phyloP scores from a whole-genome alignment of 2,329 filamentous ascomycete genomes.

The Paramyrothecium sp. region DNA sequence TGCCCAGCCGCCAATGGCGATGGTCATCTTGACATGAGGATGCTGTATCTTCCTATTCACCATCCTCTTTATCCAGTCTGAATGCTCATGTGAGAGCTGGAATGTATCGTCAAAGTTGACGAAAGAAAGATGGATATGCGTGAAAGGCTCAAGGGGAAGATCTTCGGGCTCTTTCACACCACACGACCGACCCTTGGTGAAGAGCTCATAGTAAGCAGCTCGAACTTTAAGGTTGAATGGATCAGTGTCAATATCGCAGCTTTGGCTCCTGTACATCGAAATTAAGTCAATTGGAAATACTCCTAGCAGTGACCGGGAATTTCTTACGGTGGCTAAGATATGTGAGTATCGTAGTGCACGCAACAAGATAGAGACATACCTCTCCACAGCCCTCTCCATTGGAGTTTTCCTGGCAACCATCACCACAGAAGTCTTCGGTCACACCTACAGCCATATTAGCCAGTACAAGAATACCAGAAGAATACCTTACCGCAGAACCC shows the following conservation, averaged over 20 bases:
- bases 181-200: conserved; percentile 1
- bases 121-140: conserved; percentile 7
- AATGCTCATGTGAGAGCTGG: background rate
- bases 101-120: conserved; percentile 2
- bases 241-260: conserved; percentile 2
- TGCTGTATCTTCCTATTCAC: conserved; percentile 1
- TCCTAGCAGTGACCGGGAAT: background rate
- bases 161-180: conserved; percentile 6
- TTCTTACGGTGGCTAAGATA: background rate
- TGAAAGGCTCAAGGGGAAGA: conserved; percentile 2
- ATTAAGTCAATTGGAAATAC: background rate
- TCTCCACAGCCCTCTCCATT: conserved; percentile 3
- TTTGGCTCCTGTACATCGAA: background rate
- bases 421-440: conserved; percentile 17
- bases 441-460: background rate
- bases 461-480: too few relatives aligned
- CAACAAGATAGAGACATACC: too few relatives aligned
- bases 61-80: conserved; percentile 2
- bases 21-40: background rate
- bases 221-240: background rate
- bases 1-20: conserved; percentile 3
- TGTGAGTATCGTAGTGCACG: too few relatives aligned
- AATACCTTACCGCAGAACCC: conserved; percentile 3
- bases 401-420: conserved; percentile 16
- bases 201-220: conserved; percentile 6